phyloP scores from a whole-genome alignment of 176 grass and related monocot genomes.

The Aegilops longissima region DNA sequence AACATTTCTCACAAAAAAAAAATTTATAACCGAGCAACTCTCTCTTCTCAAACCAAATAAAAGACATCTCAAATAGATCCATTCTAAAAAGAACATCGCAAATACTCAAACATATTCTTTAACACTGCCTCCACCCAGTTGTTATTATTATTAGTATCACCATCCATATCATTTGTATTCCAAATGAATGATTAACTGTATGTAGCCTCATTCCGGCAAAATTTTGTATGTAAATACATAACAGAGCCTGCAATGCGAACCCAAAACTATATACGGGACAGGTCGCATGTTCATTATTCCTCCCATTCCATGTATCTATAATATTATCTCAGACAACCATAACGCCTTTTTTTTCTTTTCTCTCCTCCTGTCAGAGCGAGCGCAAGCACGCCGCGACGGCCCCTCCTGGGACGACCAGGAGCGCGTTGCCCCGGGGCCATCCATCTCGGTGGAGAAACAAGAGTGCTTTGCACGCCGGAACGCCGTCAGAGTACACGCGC shows the following conservation, averaged over 20 bases:
- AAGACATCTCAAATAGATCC: too few species aligned
- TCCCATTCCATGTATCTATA: conserved; percentile 44
- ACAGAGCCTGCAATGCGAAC: conserved; percentile 35
- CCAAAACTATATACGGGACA: conserved; percentile 35
- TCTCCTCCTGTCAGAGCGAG: too few species aligned
- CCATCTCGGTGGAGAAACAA: conserved; percentile 24
- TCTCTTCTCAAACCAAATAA: too few species aligned
- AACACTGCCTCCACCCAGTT: neutral
- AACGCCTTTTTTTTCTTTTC: neutral
- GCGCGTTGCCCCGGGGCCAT: neutral
- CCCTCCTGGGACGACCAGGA: neutral
- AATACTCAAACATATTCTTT: neutral
- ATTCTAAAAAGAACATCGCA: too few species aligned
- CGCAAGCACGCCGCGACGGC: neutral
- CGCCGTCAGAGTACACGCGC: neutral
- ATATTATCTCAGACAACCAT: conserved; percentile 28
- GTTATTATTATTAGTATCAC: neutral
- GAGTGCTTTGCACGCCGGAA: neutral
- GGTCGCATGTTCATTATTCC: conserved; percentile 30
- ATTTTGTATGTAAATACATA: conserved; percentile 48
- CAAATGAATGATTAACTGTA: conserved; percentile 23
- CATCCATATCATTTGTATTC: conserved; percentile 24
- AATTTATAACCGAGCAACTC: too few species aligned
- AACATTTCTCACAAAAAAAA: too few species aligned
- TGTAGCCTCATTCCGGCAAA: conserved; percentile 51